Evolutionary conservation across 164 flowering plant genomes (phyloP).

Genomic region (Liriodendron chinense): DNA sequence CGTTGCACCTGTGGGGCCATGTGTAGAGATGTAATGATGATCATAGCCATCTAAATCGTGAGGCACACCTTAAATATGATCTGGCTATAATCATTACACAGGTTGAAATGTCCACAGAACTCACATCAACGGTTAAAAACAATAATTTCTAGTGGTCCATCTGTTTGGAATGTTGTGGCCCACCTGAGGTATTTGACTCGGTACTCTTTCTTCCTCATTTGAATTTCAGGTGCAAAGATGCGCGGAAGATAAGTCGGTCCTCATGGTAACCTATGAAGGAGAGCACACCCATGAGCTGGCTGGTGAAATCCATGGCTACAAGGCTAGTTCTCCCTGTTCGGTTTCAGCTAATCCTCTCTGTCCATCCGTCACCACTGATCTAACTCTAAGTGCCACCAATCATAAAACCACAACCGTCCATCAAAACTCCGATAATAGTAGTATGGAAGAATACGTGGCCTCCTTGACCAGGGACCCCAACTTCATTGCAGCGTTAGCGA

Average conservation of each 20-base stretch:
- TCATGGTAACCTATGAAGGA: slow-evolving; percentile 57
- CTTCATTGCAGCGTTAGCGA: slow-evolving; percentile 40
- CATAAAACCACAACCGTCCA: background rate
- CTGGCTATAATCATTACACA: too few species aligned
- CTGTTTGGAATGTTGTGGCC: too few species aligned
- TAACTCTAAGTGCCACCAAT: slow-evolving; percentile 12
- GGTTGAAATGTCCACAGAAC: too few species aligned
- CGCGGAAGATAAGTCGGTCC: slow-evolving; percentile 30
- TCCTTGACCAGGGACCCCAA: slow-evolving; percentile 35
- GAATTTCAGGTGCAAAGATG: slow-evolving; percentile 49
- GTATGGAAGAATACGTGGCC: slow-evolving; percentile 30
- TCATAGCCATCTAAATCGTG: too few species aligned
- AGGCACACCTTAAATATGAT: too few species aligned
- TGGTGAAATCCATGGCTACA: background rate
- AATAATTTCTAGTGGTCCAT: too few species aligned
- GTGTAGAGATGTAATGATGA: too few species aligned
- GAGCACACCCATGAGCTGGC: slow-evolving; percentile 42
- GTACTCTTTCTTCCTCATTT: background rate
- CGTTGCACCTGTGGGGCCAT: too few species aligned
- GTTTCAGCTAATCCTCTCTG: background rate
- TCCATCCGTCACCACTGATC: slow-evolving; percentile 20
- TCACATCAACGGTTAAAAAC: too few species aligned
- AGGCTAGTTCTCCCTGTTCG: background rate
- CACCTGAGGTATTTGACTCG: too few species aligned
- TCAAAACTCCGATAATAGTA: background rate